phyloP scores from a whole-genome alignment of 2,329 filamentous ascomycete genomes.

The Colletotrichum limetticola region DNA sequence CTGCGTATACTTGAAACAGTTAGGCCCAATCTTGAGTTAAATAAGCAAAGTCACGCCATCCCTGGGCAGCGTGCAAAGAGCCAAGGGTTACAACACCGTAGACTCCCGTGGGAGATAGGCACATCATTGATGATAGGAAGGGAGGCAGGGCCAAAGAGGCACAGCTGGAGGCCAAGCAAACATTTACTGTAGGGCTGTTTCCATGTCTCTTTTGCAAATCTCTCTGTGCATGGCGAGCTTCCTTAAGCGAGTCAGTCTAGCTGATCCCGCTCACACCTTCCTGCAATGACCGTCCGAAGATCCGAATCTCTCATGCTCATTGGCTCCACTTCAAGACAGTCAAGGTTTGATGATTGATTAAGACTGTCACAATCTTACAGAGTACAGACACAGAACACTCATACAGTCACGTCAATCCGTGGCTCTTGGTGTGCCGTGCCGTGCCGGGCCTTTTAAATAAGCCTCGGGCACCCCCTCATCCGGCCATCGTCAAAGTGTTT shows the following conservation, averaged over 20 bases:
- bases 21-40: slow-evolving; percentile 19
- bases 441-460: background rate
- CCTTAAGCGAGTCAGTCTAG: slow-evolving; percentile 21
- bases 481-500: accelerated
- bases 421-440: slow-evolving; percentile 1
- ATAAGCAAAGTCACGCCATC: slow-evolving; percentile 28
- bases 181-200: background rate
- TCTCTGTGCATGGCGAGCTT: background rate
- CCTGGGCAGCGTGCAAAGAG: background rate
- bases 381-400: background rate
- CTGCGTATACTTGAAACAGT: slow-evolving; percentile 24
- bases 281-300: slow-evolving; percentile 18
- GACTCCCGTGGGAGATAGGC: background rate
- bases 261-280: slow-evolving; percentile 9
- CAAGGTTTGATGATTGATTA: slow-evolving; percentile 24
- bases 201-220: background rate
- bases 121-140: background rate
- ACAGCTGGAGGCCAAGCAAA: background rate
- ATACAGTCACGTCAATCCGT: background rate
- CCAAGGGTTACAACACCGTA: background rate
- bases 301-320: slow-evolving; percentile 30
- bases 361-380: slow-evolving; percentile 9
- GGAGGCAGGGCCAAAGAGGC: background rate
- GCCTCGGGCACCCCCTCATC: background rate
- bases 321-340: slow-evolving; percentile 31